Base-by-base conservation (phyloP, 208 protist species). In the Trichomonas tenax region DNA sequence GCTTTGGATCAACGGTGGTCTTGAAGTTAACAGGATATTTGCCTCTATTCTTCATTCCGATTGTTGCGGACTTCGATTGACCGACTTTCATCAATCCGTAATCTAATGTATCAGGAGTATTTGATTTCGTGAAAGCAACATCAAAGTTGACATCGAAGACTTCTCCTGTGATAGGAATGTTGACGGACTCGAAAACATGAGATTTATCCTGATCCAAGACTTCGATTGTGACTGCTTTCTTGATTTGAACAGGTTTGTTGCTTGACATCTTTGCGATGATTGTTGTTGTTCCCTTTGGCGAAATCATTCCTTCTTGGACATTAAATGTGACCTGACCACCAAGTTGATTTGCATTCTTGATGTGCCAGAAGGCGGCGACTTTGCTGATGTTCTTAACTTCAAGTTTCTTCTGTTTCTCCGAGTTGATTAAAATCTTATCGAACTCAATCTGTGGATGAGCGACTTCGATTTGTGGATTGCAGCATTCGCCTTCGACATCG, bases 1-100 rank as follows among this genome's bases (percentile, higher is more conserved):
- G 4, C 15, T 48, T 26, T n/a, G 44, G 11, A n/a, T 93, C 34
- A 34, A 44, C 36, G 6, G 45, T 51, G 0, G 17, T 4, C 4
- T 93, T 93, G n/a, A 44, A 93, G 10, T 93, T n/a, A 38, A 93
- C 44, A 38, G 86, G 86, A 93, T 93, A 93, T 51, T 93, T 93
- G 26, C 86, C 86, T 38, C 44, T 8, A 26, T 93, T 93, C n/a
- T 40, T 48, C 11, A 93, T 17, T 34, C 1, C 2, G 14, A 93
- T 58, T 51, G 40, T 34, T 49, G 45, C 17, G 10, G n/a, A 34
- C 31, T 51, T 48, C 0, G 86, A 51, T 93, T 93, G 86, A 15
- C 44, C 44, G 10, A 93, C 40, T 93, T 93, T 93, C 14, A 93
- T n/a, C 31, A 51, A 26, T 58, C 86, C 86, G 36, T 49, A 93